Evolutionary conservation across 768 basidiomycete species (phyloP).

Genomic region (Mycena vulgaris): DNA sequence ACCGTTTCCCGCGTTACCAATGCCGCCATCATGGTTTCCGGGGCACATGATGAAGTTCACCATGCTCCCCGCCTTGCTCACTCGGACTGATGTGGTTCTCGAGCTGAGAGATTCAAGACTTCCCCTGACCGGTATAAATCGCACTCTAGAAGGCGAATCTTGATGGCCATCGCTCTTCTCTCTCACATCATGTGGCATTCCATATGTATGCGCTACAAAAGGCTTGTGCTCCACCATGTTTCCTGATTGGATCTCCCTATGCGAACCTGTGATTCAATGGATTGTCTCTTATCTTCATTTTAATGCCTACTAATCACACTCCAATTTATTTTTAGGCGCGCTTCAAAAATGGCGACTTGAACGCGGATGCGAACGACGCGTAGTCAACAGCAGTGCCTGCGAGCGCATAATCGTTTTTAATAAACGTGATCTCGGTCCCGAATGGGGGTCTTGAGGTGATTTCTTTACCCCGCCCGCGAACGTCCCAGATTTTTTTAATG

Average conservation of each 20-base stretch:
- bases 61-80: conserved; percentile 81
- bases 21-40: conserved; percentile 93
- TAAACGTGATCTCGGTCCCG: conserved; percentile 92
- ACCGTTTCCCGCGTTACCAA: conserved; percentile 65
- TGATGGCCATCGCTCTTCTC: not conserved
- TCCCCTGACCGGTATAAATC: conserved; percentile 95
- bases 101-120: conserved; percentile 95
- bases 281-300: conserved; percentile 11
- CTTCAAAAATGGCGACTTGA: conserved; percentile 79
- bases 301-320: conserved; percentile 4
- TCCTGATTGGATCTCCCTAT: conserved; percentile 27
- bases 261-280: conserved; percentile 16
- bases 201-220: conserved; percentile 55
- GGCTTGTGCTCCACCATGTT: conserved; percentile 44
- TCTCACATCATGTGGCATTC: conserved; percentile 10
- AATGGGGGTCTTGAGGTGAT: conserved; percentile 90
- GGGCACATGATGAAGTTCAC: conserved; percentile 96
- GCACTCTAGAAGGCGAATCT: conserved; percentile 79
- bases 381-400: conserved; percentile 65
- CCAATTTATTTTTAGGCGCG: conserved; percentile 60
- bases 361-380: conserved; percentile 69
- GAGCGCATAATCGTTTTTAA: conserved; percentile 94
- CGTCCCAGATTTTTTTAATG: conserved; percentile 19
- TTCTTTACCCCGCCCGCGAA: conserved; percentile 7
- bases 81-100: conserved; percentile 91